Base-by-base conservation (phyloP, 2,329 filamentous ascomycete genomes). In the Fusarium sp. region DNA sequence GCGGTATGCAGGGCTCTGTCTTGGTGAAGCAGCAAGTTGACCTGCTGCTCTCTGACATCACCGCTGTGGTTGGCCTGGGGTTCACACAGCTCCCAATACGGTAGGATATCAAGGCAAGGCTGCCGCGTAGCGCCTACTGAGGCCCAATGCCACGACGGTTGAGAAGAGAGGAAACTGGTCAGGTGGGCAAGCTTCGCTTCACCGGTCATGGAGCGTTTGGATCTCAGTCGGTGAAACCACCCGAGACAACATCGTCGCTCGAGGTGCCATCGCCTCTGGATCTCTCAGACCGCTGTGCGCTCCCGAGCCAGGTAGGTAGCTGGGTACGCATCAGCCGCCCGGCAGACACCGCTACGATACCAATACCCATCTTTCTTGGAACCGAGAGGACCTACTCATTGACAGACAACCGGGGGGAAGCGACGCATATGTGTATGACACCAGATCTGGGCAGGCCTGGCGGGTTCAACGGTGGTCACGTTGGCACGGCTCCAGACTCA, bases 41-140 rank as follows among this genome's bases (percentile, higher is more conserved):
- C 62, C 50, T 52, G 59, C 56, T 65, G 63, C 63, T 77, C 66
- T 69, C 74, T 78, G 74, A 78, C 76, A 78, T 78, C 74, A 78
- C 76, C 60, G 36, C 67, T 27, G 54, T 58, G 42, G 54, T 57
- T 54, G 47, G 47, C 27, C 47, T 54, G 47, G 27, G 47, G 47
- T 20, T 33, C n/a, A 54, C 47, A 54, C 47, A 31, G 13, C 18
- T 54, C 18, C 47, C 47, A 31, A 54, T 18, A 33, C 27, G 47
- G 47, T 9, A 31, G n/a, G 27, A 54, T 54, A 54, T 31, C 47
- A 33, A 54, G 47, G 18, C 27, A 54, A 31, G 47, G 18, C 38
- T 40, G 27, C 40, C 22, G 33, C 38, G 38, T 31, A 31, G 27
- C 60, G 60, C 68, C 71, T 63, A 38, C 59, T 70, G 47, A 62